A percentile compares a stretch with the other conserved stretches of the same genome.
Evolutionary conservation across 805 yeast species (phyloP).

Genomic region (Candida taoyuanica): DNA sequence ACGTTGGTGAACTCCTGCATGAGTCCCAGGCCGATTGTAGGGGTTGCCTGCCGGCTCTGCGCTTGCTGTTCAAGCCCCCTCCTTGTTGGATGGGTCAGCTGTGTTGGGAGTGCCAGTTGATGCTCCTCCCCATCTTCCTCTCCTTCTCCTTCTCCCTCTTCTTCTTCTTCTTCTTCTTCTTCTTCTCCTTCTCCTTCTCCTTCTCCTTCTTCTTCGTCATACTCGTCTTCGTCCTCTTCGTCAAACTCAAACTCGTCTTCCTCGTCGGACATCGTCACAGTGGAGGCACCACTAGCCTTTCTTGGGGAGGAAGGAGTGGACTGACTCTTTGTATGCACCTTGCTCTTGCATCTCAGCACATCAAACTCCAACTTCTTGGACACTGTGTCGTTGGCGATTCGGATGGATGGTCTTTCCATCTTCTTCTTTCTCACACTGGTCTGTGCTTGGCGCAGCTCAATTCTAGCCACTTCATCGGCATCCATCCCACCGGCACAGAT

Average conservation of each 20-base stretch:
- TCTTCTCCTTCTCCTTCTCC: background rate
- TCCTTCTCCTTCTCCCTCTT: too few relatives aligned
- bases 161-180: constrained; percentile 1
- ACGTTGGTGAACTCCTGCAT: constrained; percentile 7
- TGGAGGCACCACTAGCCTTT: constrained; percentile 14
- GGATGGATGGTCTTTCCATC: constrained; percentile 5
- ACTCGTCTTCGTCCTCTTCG: constrained; percentile 6
- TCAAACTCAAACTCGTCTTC: constrained; percentile 5
- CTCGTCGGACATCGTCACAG: constrained; percentile 4
- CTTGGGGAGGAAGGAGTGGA: constrained; percentile 12
- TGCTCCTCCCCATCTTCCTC: too few relatives aligned
- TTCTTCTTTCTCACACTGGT: constrained; percentile 15
- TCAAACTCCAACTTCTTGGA: constrained; percentile 23
- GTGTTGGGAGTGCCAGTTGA: too few relatives aligned
- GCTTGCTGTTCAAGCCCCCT: too few relatives aligned
- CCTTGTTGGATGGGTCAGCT: too few relatives aligned
- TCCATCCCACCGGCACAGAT: constrained; percentile 74
- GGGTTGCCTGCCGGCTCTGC: constrained; percentile 1
- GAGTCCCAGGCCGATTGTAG: constrained; percentile 7
- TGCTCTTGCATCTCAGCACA: constrained; percentile 7
- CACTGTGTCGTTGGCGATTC: constrained; percentile 18
- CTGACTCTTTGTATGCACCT: constrained; percentile 4
- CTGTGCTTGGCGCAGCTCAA: constrained; percentile 10
- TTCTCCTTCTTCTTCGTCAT: constrained; percentile 1
- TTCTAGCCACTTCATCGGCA: constrained; percentile 10